phyloP scores from a whole-genome alignment of 257 asterid genomes.

The Perilla frutescens region DNA sequence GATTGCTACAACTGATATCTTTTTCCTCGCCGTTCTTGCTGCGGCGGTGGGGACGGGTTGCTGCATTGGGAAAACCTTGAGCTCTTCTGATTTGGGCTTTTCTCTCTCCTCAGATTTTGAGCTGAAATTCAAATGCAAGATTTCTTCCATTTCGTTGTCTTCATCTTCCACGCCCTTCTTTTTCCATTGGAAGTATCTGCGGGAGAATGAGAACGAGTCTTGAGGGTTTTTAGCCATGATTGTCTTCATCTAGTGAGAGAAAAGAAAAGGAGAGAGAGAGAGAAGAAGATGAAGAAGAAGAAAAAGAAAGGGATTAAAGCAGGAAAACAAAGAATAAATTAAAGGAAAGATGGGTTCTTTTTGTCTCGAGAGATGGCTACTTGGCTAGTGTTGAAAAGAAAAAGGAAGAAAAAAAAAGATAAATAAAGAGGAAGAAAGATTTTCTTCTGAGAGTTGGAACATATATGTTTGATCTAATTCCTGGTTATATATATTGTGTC shows the following conservation, averaged over 20 bases:
- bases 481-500: constrained; percentile 13
- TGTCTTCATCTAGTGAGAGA: constrained; percentile 56
- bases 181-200: constrained; percentile 72
- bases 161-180: constrained; percentile 54
- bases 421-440: constrained; percentile 14
- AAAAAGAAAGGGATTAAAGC: constrained; percentile 24
- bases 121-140: constrained; percentile 41
- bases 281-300: background rate
- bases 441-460: background rate
- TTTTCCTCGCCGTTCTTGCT: constrained; percentile 42
- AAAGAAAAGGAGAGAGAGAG: background rate
- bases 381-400: background rate
- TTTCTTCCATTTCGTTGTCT: constrained; percentile 45
- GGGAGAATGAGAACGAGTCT: constrained; percentile 80
- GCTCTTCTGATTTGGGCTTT: constrained; percentile 30
- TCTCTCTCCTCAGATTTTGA: constrained; percentile 43
- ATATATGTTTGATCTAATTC: constrained; percentile 23
- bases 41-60: constrained; percentile 30
- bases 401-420: constrained; percentile 24
- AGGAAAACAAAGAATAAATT: constrained; percentile 17
- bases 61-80: constrained; percentile 34
- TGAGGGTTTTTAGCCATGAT: constrained; percentile 74
- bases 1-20: constrained; percentile 46
- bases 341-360: constrained; percentile 36
- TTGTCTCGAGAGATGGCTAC: constrained; percentile 37